Base-by-base conservation (phyloP, 2,329 filamentous ascomycete genomes). In the Trichoderma asperellum region DNA sequence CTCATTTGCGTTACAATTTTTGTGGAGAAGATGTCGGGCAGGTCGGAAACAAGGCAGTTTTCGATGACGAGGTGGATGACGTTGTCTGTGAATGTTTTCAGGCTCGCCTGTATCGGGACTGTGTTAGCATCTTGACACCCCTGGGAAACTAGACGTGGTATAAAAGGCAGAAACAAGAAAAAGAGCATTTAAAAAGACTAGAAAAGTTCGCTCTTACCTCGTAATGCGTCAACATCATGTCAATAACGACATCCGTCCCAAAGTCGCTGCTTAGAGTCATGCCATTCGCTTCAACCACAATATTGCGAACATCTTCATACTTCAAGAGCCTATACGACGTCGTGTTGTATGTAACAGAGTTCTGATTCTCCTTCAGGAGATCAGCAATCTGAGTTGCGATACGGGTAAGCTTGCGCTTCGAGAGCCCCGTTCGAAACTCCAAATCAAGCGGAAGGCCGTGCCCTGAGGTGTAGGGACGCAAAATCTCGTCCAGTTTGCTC, bases 141-240 rank as follows among this genome's bases (percentile, higher is more conserved):
- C n/a, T n/a, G n/a, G n/a, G n/a, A 24, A 12, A 49, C 4, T 49
- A 18, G 3, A 49, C 5, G 11, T 5, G 1, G 4, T 1, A 14
- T 7, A 27, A 40, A 35, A 12, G 10, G 34, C 11, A 35, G 10
- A 35, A 11, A 12, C 7, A 12, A 35, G 34, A 35, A 35, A 12
- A 35, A 35, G 34, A 35, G 10, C 7, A 35, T 2, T 24, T 24
- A 8, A 35, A 35, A 12, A 35, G 34, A 3, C 24, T 32, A 35
- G 8, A 35, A 35, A 12, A 35, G 8, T 2, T 32, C 7, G 8
- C 2, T 1, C 59, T 63, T 49, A 68, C 67, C 16, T 53, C 35
- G 27, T 68, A 68, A 24, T 64, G 53, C 21, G 61, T 61, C 24
- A 68, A 37, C 58, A 64, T 64, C 49, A 47, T 56, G 67, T 68